Percentiles rank a stretch among this genome's conserved stretches.
Evolutionary conservation across 2,329 filamentous ascomycete genomes (phyloP).

Genomic region (Ophiosphaerella korrae): DNA sequence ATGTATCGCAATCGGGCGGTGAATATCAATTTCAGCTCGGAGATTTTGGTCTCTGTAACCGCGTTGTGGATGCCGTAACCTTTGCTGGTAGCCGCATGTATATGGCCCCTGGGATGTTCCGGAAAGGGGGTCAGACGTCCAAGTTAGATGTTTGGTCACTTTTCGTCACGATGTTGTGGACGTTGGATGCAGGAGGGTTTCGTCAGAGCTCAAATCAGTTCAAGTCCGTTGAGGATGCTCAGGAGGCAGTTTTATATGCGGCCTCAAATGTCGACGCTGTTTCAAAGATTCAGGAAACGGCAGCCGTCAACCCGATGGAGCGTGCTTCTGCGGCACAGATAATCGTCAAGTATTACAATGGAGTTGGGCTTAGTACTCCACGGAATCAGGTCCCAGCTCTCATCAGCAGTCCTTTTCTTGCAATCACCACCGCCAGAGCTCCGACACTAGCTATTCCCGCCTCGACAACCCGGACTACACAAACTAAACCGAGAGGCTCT

Average conservation of each 20-base stretch:
- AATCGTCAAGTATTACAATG: slow-evolving; percentile 1
- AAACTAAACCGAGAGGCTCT: too few species aligned
- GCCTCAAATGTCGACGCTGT: background rate
- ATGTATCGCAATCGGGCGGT: slow-evolving; percentile 5
- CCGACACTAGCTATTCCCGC: too few species aligned
- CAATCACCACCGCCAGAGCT: too few species aligned
- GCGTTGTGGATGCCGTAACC: slow-evolving; percentile 3
- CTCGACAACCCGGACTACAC: too few species aligned
- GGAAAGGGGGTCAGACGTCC: slow-evolving; percentile 10
- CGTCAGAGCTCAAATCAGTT: background rate
- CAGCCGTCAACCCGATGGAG: background rate
- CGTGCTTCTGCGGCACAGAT: slow-evolving; percentile 6
- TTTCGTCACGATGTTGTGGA: slow-evolving; percentile 23
- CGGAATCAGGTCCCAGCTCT: too few species aligned
- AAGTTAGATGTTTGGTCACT: slow-evolving; percentile 29
- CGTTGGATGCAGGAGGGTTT: slow-evolving; percentile 3
- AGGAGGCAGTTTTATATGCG: too few species aligned
- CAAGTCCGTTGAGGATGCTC: too few species aligned
- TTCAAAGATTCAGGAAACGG: slow-evolving; percentile 4
- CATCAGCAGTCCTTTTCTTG: too few species aligned
- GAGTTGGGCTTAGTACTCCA: too few species aligned
- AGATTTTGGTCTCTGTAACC: slow-evolving; percentile 27
- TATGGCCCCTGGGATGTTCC: slow-evolving; percentile 23
- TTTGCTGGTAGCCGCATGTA: slow-evolving; percentile 12
- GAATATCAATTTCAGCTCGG: slow-evolving; percentile 18